Percentiles rank a stretch among this genome's conserved stretches.
Conservation (phyloP, 2,329 filamentous ascomycete species). For the Fusarium albidum region DNA sequence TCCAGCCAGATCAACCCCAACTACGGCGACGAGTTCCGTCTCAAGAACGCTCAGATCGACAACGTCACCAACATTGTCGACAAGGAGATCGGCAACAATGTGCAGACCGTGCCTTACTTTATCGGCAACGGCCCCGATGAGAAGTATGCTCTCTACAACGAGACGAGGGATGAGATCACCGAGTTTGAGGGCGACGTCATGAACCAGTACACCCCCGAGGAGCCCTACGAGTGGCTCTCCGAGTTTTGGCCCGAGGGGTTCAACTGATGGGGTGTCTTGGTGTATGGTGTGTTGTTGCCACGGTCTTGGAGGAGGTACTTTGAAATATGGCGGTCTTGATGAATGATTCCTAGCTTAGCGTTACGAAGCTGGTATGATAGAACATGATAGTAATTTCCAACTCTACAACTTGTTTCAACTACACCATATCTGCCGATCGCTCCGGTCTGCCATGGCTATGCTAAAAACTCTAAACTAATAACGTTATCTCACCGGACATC, state of each 20-base stretch:
- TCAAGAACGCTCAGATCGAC: slow-evolving; percentile 40
- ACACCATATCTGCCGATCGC: too few species aligned
- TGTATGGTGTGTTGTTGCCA: too few species aligned
- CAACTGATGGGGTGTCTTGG: too few species aligned
- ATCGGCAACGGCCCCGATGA: slow-evolving; percentile 40
- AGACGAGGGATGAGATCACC: slow-evolving; percentile 37
- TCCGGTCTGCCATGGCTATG: too few species aligned
- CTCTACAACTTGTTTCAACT: too few species aligned
- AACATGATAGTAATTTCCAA: too few species aligned
- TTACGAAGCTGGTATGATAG: too few species aligned
- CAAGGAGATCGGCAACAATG: slow-evolving; percentile 44
- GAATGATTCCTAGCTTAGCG: too few species aligned
- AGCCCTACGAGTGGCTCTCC: slow-evolving; percentile 62
- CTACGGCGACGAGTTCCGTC: slow-evolving; percentile 41
- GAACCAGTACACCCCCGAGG: slow-evolving; percentile 37
- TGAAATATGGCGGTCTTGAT: too few species aligned
- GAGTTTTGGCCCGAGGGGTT: slow-evolving; percentile 54
- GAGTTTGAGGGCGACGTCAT: slow-evolving; percentile 36
- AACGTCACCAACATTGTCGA: slow-evolving; percentile 35
- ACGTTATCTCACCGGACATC: too few species aligned
- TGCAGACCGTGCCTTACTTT: slow-evolving; percentile 38
- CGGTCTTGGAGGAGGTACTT: too few species aligned
- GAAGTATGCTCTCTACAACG: slow-evolving; percentile 41
- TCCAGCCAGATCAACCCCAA: slow-evolving; percentile 39
- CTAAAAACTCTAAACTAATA: too few species aligned